Base-by-base conservation (phyloP, 2,329 filamentous ascomycete species). In the Xylariaceae sp. region DNA sequence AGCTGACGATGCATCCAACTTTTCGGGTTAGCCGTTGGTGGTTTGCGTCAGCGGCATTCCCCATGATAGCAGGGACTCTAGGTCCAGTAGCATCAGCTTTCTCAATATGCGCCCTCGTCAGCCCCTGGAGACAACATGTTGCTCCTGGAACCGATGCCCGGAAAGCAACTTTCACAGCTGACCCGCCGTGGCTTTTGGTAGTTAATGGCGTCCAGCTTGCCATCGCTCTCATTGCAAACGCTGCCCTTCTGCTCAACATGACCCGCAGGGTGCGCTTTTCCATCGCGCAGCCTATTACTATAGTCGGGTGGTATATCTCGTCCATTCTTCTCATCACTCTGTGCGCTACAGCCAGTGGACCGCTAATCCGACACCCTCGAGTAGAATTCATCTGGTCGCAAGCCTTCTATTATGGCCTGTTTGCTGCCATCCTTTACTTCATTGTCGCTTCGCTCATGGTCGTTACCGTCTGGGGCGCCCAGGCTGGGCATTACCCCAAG, bases 31-130 rank as follows among this genome's bases (percentile, higher is more conserved):
- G 81, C 58, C 82, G 82, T 17, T 87, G 83, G 82, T 87, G 83
- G 83, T 81, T 86, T 67, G 80, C 83, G 30, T 84, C 82, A 2
- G 82, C 84, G 1, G 83, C 82, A 8, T 86, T 92, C 63, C 89
- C 89, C 37, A 84, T 97, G 70, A 81, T 94, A 9, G 90, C 92
- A 1, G 92, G 90, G 39, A 91, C 92, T 0, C 82, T 94, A 2
- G 91, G 90, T 0, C 92, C 92, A 0, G 83, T 96, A 8, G 92
- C 92, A 2, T 96, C 92, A 59, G 86, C 94, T 35, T 88, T 94
- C 74, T 93, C 88, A 59, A 91, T 96, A 60, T 91, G 89, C 62
- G 90, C 92, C 6, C 79, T 96, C n/a, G 89, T 90, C 1, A 86
- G 85, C 34, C 84, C 84, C 18, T 96, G 92, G 92, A 81, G 89